These are phyloP conservation scores for Nicotiana knightiana DNA, from an alignment of 257 asterid species.

Conservation along the genomic window DNA sequence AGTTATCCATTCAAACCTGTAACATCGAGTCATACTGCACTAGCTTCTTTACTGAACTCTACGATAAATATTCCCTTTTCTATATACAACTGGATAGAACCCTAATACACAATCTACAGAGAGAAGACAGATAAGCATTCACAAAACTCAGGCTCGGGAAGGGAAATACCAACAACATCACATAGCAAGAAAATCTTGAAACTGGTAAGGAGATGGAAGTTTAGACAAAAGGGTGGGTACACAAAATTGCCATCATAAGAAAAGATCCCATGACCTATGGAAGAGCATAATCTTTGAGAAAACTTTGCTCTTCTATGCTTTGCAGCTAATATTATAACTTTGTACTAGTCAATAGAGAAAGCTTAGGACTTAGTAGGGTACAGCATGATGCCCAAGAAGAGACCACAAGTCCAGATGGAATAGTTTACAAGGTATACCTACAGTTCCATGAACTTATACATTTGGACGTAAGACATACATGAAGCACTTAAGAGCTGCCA, in stretches of 20 bases:
- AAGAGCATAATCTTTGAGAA: not conserved
- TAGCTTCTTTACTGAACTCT: not conserved
- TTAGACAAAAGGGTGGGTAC: not conserved
- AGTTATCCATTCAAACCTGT: not conserved
- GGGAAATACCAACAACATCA: not conserved
- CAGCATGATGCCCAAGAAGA: slow-evolving; percentile 5
- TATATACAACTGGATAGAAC: not conserved
- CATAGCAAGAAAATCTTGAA: not conserved
- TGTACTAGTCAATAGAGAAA: not conserved
- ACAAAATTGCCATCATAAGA: slow-evolving; percentile 1
- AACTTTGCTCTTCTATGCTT: not conserved
- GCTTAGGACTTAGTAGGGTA: not conserved
- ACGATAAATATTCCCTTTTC: not conserved
- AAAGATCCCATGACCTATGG: not conserved
- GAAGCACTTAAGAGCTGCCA: not conserved
- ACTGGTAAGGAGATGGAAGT: not conserved
- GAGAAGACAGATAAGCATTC: not conserved
- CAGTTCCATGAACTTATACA: not conserved
- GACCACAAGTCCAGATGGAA: slow-evolving; percentile 2
- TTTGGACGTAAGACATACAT: not conserved
- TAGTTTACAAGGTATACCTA: not conserved
- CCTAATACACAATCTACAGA: not conserved
- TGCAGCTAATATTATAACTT: not conserved
- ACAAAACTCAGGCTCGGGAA: not conserved
- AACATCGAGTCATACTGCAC: not conserved